These are phyloP conservation scores for Cercophora scortea DNA, from an alignment of 495 filamentous ascomycete genomes.

Conservation along the genomic window DNA sequence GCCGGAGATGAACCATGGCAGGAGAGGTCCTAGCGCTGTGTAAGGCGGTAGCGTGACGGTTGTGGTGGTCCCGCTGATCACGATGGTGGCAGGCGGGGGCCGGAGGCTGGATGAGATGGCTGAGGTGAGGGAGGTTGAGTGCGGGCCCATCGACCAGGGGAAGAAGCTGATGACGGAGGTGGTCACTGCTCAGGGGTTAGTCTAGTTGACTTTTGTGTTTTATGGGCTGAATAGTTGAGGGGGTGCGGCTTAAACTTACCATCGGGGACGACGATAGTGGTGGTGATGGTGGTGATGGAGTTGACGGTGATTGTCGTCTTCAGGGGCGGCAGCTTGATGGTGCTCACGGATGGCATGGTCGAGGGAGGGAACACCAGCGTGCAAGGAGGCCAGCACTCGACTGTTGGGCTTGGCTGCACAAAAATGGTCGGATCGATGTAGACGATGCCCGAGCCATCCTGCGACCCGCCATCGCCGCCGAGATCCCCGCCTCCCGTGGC, in stretches of 20 bases:
- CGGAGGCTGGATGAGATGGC: too few relatives aligned
- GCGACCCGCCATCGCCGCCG: not conserved
- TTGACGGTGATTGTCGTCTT: constrained; percentile 10
- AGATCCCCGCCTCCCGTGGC: not conserved
- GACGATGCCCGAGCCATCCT: not conserved
- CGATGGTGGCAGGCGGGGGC: too few relatives aligned
- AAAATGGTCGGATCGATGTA: not conserved
- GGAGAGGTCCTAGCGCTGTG: too few relatives aligned
- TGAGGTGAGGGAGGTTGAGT: too few relatives aligned
- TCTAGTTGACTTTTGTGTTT: too few relatives aligned
- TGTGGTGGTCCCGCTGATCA: too few relatives aligned
- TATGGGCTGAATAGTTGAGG: too few relatives aligned
- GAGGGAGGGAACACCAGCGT: not conserved
- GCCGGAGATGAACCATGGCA: constrained; percentile 1
- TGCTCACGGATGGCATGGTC: not conserved
- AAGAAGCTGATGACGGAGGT: too few relatives aligned
- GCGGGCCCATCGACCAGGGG: too few relatives aligned
- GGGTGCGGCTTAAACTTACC: too few relatives aligned
- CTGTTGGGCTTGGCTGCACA: not conserved
- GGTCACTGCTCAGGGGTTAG: too few relatives aligned
- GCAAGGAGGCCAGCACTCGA: not conserved
- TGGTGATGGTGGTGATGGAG: constrained; percentile 4
- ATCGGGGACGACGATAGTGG: not conserved
- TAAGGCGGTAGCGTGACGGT: too few relatives aligned
- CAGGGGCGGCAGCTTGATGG: not conserved